Base-by-base conservation (phyloP, 1,139 yeast genomes). In the Geotrichum carabidarum region DNA sequence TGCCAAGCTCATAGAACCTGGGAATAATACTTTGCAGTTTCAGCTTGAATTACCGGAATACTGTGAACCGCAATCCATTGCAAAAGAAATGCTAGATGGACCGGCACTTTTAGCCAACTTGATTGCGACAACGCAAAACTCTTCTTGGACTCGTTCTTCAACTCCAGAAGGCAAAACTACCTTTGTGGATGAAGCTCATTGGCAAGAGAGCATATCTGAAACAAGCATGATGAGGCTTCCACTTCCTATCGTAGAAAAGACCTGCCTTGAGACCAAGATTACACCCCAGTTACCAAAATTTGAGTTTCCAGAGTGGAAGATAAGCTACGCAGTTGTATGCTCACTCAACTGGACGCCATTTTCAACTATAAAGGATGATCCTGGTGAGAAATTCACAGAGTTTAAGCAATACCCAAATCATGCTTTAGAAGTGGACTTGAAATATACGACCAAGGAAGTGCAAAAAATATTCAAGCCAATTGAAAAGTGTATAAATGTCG, bases 311-410 rank as follows among this genome's bases (percentile, higher is more conserved):
- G 50, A 45, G 15, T 55, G 58, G 58, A 50, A 52, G n/a, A 14
- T 55, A 12, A 48, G 51, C 14, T 50, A 52, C 31, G 17, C 44
- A 35, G 36, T 41, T 2, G 36, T 52, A 6, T 52, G 51, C 34
- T 14, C 48, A 8, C 43, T 55, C 35, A 53, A 55, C 37, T 55
- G 58, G 58, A 52, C 52, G 8, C 58, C 58, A 8, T 55, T 55
- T 50, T 22, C 37, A 2, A 38, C 37, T 8, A 31, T 51, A 1
- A 12, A 30, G 8, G 11, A 31, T 9, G 22, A 44, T 1, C 32
- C 38, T 1, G 42, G 31, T 4, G 49, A 42, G 4, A 9, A 17
- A 7, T 14, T 47, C 15, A 11, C 42, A 6, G 48, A 38, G 12
- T 22, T 17, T 15, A 12, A 18, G 8, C 27, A 50, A 8, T 31